These are phyloP conservation scores for Graphilbum ipis-grandicollis DNA, from an alignment of 2,329 filamentous ascomycete species.

Conservation along the genomic window DNA sequence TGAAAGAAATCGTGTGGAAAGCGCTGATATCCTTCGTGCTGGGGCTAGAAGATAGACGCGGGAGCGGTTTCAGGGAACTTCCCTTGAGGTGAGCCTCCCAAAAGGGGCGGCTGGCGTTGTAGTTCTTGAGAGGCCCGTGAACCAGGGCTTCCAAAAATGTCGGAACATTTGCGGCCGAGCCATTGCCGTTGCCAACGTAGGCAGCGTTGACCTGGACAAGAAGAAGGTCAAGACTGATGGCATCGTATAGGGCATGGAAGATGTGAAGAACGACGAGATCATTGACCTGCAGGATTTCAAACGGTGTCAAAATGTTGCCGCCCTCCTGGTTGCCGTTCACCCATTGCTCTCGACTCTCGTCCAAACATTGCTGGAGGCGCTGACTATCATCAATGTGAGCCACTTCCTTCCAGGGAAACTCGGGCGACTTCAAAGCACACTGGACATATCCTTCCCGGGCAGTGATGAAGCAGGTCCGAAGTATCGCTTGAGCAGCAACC, in stretches of 20 bases:
- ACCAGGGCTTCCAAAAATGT: conserved; percentile 50
- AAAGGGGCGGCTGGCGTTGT: conserved; percentile 32
- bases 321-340: conserved; percentile 29
- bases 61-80: conserved; percentile 12
- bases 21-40: conserved; percentile 8
- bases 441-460: conserved; percentile 66
- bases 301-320: conserved; percentile 27
- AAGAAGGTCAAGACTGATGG: conserved; percentile 55
- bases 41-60: conserved; percentile 2
- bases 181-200: conserved; percentile 23
- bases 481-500: conserved; percentile 36
- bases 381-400: conserved; percentile 10
- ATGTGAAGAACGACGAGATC: conserved; percentile 42
- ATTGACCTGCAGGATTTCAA: conserved; percentile 29
- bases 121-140: conserved; percentile 45
- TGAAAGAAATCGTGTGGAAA: conserved; percentile 18
- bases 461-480: conserved; percentile 56
- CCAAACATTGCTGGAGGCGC: conserved; percentile 17
- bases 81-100: conserved; percentile 44
- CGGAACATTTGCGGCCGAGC: conserved; percentile 19
- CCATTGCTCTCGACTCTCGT: conserved; percentile 30
- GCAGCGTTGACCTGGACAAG: conserved; percentile 37
- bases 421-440: conserved; percentile 34
- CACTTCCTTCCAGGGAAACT: conserved; percentile 26
- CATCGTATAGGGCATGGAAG: conserved; percentile 81